Evolutionary conservation across 192 early-diverging fungal species (phyloP).

Genomic region (Linderina pennispora): DNA sequence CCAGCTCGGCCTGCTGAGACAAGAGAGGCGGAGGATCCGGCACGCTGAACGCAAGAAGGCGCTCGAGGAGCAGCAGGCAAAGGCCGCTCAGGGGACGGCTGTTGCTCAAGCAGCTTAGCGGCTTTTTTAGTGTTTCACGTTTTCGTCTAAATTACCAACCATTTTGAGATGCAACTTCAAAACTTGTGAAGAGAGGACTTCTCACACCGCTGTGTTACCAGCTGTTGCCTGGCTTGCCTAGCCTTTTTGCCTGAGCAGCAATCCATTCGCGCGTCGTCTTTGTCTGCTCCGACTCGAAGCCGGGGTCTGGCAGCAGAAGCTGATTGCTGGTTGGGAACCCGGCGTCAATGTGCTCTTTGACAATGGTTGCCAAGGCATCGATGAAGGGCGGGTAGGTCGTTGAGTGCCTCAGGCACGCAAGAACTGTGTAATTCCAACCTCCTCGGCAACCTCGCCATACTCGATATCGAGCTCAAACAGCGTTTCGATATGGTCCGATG

Average conservation of each 20-base stretch:
- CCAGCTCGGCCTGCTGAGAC: slow-evolving; percentile 11
- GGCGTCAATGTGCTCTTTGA: slow-evolving; percentile 67
- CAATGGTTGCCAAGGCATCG: slow-evolving; percentile 80
- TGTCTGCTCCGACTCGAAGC: slow-evolving; percentile 30
- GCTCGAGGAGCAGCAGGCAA: background rate
- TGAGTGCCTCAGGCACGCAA: slow-evolving; percentile 88
- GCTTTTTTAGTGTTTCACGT: too few species aligned
- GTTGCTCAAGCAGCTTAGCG: too few species aligned
- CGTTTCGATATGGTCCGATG: slow-evolving; percentile 96
- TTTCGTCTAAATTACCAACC: too few species aligned
- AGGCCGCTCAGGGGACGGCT: background rate
- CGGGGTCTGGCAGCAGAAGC: slow-evolving; percentile 41
- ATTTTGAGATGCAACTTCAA: too few species aligned
- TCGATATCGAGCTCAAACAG: slow-evolving; percentile 95
- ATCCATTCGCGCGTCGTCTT: slow-evolving; percentile 36
- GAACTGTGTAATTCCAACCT: slow-evolving; percentile 76
- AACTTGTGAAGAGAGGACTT: too few species aligned
- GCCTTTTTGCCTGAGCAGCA: slow-evolving; percentile 10
- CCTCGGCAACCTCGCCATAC: slow-evolving; percentile 77
- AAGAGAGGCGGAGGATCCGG: slow-evolving; percentile 10
- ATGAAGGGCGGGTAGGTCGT: slow-evolving; percentile 90
- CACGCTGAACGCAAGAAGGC: background rate
- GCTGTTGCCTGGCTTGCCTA: background rate
- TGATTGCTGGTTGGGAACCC: slow-evolving; percentile 36
- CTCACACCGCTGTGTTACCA: too few species aligned